Percentiles rank a stretch among this genome's conserved stretches.
Evolutionary conservation across 352 stramenopile genomes (phyloP).

Genomic region (Phytophthora litchii): DNA sequence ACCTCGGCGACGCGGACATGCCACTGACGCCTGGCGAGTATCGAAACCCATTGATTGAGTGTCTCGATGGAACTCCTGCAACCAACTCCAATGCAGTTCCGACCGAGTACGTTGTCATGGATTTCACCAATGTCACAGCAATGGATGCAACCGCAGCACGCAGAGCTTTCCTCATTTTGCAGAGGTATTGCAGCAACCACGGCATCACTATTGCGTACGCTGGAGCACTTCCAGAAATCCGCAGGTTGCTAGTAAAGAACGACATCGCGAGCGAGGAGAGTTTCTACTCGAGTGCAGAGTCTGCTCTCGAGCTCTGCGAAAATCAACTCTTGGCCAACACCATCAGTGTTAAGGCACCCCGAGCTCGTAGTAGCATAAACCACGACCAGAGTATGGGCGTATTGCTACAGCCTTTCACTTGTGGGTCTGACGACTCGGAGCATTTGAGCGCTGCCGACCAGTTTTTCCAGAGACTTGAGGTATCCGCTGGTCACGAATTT

Average conservation of each 20-base stretch:
- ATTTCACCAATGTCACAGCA: slow-evolving; percentile 82
- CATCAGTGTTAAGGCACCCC: neutral
- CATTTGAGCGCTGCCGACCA: slow-evolving; percentile 22
- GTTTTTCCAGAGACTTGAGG: slow-evolving; percentile 54
- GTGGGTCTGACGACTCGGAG: slow-evolving; percentile 49
- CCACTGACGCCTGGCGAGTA: slow-evolving; percentile 48
- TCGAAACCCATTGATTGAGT: slow-evolving; percentile 56
- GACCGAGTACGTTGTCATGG: slow-evolving; percentile 84
- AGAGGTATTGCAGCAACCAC: slow-evolving; percentile 74
- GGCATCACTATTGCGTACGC: slow-evolving; percentile 70
- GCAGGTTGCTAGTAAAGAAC: slow-evolving; percentile 59
- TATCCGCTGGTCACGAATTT: slow-evolving; percentile 59
- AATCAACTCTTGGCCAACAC: slow-evolving; percentile 46
- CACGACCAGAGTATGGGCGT: slow-evolving; percentile 45
- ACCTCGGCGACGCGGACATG: slow-evolving; percentile 22
- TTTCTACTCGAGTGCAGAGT: slow-evolving; percentile 68
- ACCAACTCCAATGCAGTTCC: slow-evolving; percentile 37
- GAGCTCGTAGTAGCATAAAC: slow-evolving; percentile 11
- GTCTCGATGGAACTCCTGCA: slow-evolving; percentile 60
- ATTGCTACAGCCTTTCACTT: slow-evolving; percentile 70
- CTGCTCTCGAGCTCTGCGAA: slow-evolving; percentile 74
- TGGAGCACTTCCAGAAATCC: slow-evolving; percentile 58
- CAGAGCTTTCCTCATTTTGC: slow-evolving; percentile 79
- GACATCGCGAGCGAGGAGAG: slow-evolving; percentile 51
- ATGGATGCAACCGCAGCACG: slow-evolving; percentile 85